phyloP scores from a whole-genome alignment of 2,329 filamentous ascomycete genomes.

The Drechslerella coelobrocha region DNA sequence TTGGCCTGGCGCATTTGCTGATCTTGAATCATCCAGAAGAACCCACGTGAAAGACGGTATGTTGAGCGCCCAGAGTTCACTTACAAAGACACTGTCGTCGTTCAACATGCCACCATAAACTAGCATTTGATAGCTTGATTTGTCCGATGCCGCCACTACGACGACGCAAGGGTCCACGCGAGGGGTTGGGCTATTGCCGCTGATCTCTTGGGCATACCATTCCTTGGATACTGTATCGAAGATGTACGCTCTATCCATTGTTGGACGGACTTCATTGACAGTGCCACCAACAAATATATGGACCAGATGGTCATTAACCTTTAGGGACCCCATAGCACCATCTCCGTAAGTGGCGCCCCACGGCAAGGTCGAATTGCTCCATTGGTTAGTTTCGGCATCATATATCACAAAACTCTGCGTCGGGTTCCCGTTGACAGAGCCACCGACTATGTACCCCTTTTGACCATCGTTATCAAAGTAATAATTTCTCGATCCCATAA shows the following conservation, averaged over 20 bases:
- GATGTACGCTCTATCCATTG: slow-evolving; percentile 3
- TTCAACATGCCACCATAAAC: slow-evolving; percentile 9
- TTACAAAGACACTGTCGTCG: not conserved
- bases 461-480: slow-evolving; percentile 6
- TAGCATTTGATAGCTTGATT: slow-evolving; percentile 24
- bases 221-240: slow-evolving; percentile 8
- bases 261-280: not conserved
- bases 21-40: slow-evolving; percentile 1
- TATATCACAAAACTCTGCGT: slow-evolving; percentile 5
- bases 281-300: slow-evolving; percentile 12
- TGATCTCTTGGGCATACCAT: slow-evolving; percentile 21
- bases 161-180: slow-evolving; percentile 3
- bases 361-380: slow-evolving; percentile 10
- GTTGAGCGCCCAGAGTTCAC: slow-evolving; percentile 15
- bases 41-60: slow-evolving; percentile 26
- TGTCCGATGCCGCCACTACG: slow-evolving; percentile 8
- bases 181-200: slow-evolving; percentile 2
- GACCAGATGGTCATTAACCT: slow-evolving; percentile 8
- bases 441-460: slow-evolving; percentile 15
- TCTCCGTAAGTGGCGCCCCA: slow-evolving; percentile 25
- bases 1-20: not conserved
- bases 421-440: not conserved
- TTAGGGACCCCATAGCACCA: slow-evolving; percentile 9
- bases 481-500: slow-evolving; percentile 4
- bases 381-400: not conserved